Conservation (phyloP, 208 protist genomes). For the Leishmania guyanensis region DNA sequence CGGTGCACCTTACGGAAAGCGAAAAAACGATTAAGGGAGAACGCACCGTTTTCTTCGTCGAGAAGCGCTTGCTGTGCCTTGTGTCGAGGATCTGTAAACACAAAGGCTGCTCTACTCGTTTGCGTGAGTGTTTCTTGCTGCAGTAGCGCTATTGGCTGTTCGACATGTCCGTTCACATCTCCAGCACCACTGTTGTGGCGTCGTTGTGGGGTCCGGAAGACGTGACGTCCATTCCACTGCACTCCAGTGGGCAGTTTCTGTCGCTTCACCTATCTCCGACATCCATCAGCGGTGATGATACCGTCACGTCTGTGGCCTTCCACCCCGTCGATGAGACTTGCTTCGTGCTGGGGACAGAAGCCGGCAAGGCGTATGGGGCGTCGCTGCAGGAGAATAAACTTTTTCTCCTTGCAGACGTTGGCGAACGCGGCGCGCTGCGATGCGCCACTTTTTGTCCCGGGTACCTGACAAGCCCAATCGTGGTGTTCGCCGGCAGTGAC, state of each 20-base stretch:
- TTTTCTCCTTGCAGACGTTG: constrained; percentile 39
- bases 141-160: background rate
- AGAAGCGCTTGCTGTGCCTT: background rate
- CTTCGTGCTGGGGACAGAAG: constrained; percentile 37
- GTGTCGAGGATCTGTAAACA: background rate
- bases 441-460: constrained; percentile 39
- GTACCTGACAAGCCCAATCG: constrained; percentile 31
- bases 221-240: constrained; percentile 4
- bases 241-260: constrained; percentile 17
- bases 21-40: background rate
- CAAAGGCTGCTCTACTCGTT: background rate
- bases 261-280: constrained; percentile 2
- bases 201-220: constrained; percentile 18
- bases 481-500: constrained; percentile 24
- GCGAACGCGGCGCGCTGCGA: constrained; percentile 15
- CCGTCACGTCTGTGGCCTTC: constrained; percentile 29
- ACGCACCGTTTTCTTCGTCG: background rate
- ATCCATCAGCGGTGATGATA: background rate
- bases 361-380: constrained; percentile 43
- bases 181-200: constrained; percentile 19
- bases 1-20: background rate
- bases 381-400: constrained; percentile 51
- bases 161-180: constrained; percentile 25
- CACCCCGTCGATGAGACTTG: constrained; percentile 35
- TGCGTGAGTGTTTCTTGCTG: background rate